A percentile compares a stretch with the other conserved stretches of the same genome.
Conservation (phyloP, 2,329 filamentous ascomycete genomes). For the Scedosporium boydii region DNA sequence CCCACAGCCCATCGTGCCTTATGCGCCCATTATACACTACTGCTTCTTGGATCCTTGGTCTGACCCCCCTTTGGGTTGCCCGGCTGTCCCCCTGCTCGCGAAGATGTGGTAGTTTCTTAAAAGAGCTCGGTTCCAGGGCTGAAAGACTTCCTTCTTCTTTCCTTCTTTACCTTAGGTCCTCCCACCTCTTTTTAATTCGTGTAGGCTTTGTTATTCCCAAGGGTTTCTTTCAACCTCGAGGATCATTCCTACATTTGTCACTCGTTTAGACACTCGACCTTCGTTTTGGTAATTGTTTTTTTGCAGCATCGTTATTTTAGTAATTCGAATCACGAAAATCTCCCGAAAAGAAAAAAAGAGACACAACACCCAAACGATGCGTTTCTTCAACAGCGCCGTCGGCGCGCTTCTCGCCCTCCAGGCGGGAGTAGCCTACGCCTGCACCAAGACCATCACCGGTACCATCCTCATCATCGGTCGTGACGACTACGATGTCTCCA, state of each 20-base stretch:
- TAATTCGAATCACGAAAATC: not conserved
- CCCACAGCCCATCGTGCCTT: too few relatives aligned
- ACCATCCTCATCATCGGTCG: constrained; percentile 48
- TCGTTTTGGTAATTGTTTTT: not conserved
- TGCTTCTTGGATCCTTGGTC: too few relatives aligned
- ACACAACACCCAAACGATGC: not conserved
- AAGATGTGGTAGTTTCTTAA: too few relatives aligned
- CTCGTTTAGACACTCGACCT: not conserved
- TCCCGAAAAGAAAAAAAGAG: not conserved
- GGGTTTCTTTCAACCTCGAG: not conserved
- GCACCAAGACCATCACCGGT: constrained; percentile 20
- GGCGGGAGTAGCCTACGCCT: not conserved
- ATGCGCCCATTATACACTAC: too few relatives aligned
- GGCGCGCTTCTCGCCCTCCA: not conserved
- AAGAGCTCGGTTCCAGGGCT: too few relatives aligned
- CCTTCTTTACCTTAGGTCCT: too few relatives aligned
- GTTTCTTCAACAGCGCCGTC: constrained; percentile 2
- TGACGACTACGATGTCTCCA: constrained; percentile 36
- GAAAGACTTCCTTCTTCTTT: too few relatives aligned
- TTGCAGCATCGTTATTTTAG: not conserved
- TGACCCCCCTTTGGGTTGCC: too few relatives aligned
- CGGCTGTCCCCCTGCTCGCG: too few relatives aligned
- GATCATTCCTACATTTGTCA: not conserved
- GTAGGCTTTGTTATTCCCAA: not conserved
- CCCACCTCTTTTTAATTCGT: not conserved